These are phyloP conservation scores for Coix lacrymajobi DNA, from an alignment of 176 grass and related monocot genomes.

Conservation along the genomic window DNA sequence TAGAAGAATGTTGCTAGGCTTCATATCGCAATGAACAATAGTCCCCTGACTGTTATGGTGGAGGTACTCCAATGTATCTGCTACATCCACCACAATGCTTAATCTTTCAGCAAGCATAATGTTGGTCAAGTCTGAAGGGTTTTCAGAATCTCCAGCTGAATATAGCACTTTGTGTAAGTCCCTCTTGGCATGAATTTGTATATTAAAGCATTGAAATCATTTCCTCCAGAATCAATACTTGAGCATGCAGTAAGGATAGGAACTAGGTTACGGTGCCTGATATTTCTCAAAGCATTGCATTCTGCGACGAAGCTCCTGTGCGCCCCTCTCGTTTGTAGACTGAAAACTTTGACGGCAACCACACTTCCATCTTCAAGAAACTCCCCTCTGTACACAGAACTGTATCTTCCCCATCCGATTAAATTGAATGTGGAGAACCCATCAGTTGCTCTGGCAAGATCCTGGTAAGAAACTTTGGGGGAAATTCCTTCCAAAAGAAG, in stretches of 20 bases:
- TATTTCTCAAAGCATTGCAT: neutral
- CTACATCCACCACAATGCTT: neutral
- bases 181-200: neutral
- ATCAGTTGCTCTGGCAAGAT: too few species aligned
- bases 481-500: too few species aligned
- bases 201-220: conserved; percentile 1
- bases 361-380: too few species aligned
- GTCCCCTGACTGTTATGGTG: neutral
- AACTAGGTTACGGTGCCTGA: neutral
- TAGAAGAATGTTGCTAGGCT: too few species aligned
- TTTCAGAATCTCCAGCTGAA: neutral
- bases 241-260: neutral
- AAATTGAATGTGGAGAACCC: too few species aligned
- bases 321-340: too few species aligned
- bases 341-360: too few species aligned
- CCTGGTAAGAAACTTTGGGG: too few species aligned
- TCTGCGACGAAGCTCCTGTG: neutral
- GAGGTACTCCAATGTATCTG: neutral
- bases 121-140: neutral
- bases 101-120: neutral
- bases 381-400: too few species aligned
- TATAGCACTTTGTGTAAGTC: neutral
- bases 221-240: neutral
- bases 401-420: too few species aligned
- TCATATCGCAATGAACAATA: neutral